A percentile compares a stretch with the other conserved stretches of the same genome.
phyloP scores from a whole-genome alignment of 2,329 filamentous ascomycete species.

The Neurospora sp. region DNA sequence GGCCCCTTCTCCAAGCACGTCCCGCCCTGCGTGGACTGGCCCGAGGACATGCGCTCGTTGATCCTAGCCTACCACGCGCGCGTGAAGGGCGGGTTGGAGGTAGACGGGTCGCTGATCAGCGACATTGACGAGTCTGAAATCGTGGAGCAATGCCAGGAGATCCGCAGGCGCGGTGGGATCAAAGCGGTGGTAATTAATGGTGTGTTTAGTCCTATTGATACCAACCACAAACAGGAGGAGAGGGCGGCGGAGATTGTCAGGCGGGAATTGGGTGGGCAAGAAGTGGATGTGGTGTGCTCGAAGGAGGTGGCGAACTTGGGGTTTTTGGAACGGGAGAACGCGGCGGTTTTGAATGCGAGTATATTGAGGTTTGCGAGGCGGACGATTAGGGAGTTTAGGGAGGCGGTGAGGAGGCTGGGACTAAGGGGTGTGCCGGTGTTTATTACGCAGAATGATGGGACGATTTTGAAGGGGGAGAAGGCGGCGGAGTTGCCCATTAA shows the following conservation, averaged over 20 bases:
- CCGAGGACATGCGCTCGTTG: slow-evolving; percentile 34
- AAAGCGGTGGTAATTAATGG: slow-evolving; percentile 37
- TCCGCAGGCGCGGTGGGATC: slow-evolving; percentile 32
- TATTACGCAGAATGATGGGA: slow-evolving; percentile 55
- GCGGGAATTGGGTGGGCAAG: slow-evolving; percentile 21
- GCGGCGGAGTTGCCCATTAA: slow-evolving; percentile 48
- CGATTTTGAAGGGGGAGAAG: slow-evolving; percentile 41
- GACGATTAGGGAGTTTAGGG: slow-evolving; percentile 46
- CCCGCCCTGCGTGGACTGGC: slow-evolving; percentile 44
- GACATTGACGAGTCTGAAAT: slow-evolving; percentile 34
- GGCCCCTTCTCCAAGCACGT: slow-evolving; percentile 42
- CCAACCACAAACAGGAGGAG: slow-evolving; percentile 37
- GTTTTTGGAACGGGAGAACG: slow-evolving; percentile 54
- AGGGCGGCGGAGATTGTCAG: slow-evolving; percentile 32
- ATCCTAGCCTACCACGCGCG: slow-evolving; percentile 35
- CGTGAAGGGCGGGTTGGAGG: slow-evolving; percentile 40
- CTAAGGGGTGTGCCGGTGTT: slow-evolving; percentile 43
- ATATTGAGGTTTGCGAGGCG: slow-evolving; percentile 47
- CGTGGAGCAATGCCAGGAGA: slow-evolving; percentile 26
- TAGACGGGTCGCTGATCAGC: slow-evolving; percentile 38
- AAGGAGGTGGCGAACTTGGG: slow-evolving; percentile 42
- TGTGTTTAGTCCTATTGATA: slow-evolving; percentile 44
- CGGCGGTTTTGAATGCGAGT: slow-evolving; percentile 53
- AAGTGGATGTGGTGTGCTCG: slow-evolving; percentile 36
- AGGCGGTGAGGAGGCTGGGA: slow-evolving; percentile 38